These are phyloP conservation scores for Theileria orientalis DNA, from an alignment of 169 alveolate genomes.

Conservation along the genomic window DNA sequence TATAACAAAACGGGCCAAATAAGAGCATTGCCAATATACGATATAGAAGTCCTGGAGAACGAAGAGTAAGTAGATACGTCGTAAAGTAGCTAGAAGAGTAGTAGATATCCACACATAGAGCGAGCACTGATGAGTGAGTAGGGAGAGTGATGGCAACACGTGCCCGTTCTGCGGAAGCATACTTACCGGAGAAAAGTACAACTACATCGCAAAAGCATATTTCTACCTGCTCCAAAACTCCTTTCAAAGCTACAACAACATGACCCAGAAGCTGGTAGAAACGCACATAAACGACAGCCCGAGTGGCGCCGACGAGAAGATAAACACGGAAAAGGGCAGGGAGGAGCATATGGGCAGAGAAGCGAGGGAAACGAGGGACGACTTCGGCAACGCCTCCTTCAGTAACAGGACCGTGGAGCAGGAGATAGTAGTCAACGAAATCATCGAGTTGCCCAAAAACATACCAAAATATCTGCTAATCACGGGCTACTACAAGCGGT, in stretches of 20 bases:
- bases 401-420: too few species aligned
- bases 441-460: conserved; percentile 26
- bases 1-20: conserved; percentile 41
- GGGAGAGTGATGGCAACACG: conserved; percentile 1
- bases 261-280: too few species aligned
- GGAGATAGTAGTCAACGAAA: not conserved
- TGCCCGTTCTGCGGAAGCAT: conserved; percentile 61
- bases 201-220: conserved; percentile 56
- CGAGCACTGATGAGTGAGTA: not conserved
- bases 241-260: conserved; percentile 16
- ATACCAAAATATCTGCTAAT: conserved; percentile 75
- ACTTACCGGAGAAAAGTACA: conserved; percentile 41
- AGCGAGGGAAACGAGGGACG: too few species aligned
- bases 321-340: not conserved
- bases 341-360: not conserved
- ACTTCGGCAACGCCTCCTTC: too few species aligned
- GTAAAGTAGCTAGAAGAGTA: not conserved
- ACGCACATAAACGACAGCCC: not conserved
- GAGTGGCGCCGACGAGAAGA: not conserved
- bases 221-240: conserved; percentile 56
- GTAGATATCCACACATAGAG: not conserved
- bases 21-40: conserved; percentile 33
- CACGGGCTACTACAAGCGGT: conserved; percentile 78
- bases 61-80: not conserved
- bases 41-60: conserved; percentile 6